Evolutionary conservation across 306 rosid genomes (phyloP).

Genomic region (Gynostemma pentaphyllum): DNA sequence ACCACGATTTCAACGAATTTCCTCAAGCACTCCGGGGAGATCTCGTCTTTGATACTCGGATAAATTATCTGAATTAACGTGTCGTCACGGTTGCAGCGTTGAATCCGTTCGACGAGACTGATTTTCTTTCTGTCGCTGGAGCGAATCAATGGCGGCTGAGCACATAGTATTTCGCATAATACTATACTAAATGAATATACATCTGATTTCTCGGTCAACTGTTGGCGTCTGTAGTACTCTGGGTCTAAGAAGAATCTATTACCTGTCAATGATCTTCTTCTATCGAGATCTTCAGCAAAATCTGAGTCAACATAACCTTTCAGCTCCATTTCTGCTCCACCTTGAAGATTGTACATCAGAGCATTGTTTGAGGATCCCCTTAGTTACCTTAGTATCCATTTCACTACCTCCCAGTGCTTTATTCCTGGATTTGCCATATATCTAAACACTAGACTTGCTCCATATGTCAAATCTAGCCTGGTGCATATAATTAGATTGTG

Average conservation of each 20-base stretch:
- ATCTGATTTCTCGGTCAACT: slow-evolving; percentile 34
- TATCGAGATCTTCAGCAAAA: too few relatives aligned
- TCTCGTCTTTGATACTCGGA: slow-evolving; percentile 17
- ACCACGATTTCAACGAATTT: slow-evolving; percentile 23
- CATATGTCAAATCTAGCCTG: too few relatives aligned
- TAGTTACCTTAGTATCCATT: too few relatives aligned
- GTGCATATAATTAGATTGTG: too few relatives aligned
- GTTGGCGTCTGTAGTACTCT: slow-evolving; percentile 13
- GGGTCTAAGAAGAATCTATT: slow-evolving; percentile 20
- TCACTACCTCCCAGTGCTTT: too few relatives aligned
- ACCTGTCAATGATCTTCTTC: too few relatives aligned
- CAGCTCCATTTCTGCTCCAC: too few relatives aligned
- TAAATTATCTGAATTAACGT: slow-evolving; percentile 21
- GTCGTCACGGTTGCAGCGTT: slow-evolving; percentile 18
- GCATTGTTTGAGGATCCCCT: too few relatives aligned
- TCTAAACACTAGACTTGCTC: too few relatives aligned
- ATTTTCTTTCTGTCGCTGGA: slow-evolving; percentile 13
- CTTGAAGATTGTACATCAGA: too few relatives aligned
- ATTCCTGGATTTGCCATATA: too few relatives aligned
- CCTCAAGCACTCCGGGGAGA: slow-evolving; percentile 22
- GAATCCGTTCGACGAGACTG: slow-evolving; percentile 23
- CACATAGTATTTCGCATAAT: slow-evolving; percentile 34
- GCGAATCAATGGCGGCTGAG: slow-evolving; percentile 19
- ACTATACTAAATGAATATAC: slow-evolving; percentile 54
- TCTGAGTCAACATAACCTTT: too few relatives aligned